Conservation (phyloP, 805 yeast species). For the Saccharomycopsis vini region DNA sequence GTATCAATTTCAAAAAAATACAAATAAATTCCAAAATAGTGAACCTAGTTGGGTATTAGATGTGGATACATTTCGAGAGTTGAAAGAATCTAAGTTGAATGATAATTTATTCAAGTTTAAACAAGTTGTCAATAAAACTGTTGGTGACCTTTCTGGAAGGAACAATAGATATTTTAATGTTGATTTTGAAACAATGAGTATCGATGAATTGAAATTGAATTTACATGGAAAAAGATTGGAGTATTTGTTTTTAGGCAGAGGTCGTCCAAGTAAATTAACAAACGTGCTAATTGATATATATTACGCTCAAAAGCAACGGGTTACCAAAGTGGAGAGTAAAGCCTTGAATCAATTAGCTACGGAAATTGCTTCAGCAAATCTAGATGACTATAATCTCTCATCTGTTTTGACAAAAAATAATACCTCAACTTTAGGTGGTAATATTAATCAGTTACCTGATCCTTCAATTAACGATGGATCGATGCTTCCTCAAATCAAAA, state of each 20-base stretch:
- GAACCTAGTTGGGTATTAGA: slow-evolving; percentile 17
- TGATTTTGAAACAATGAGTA: slow-evolving; percentile 28
- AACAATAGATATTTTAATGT: slow-evolving; percentile 26
- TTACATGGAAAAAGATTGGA: slow-evolving; percentile 27
- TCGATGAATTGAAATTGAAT: slow-evolving; percentile 25
- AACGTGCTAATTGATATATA: slow-evolving; percentile 33
- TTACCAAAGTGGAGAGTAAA: slow-evolving; percentile 4
- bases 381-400: too few relatives aligned
- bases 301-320: slow-evolving; percentile 20
- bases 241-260: slow-evolving; percentile 28
- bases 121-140: slow-evolving; percentile 62
- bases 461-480: too few relatives aligned
- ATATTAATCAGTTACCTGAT: too few relatives aligned
- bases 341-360: not conserved
- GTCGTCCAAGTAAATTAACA: slow-evolving; percentile 28
- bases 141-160: slow-evolving; percentile 46
- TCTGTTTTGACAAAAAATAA: too few relatives aligned
- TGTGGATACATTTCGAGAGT: slow-evolving; percentile 21
- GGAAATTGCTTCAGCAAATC: slow-evolving; percentile 1
- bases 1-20: slow-evolving; percentile 64
- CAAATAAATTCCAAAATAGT: slow-evolving; percentile 10
- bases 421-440: too few relatives aligned
- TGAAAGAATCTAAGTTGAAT: slow-evolving; percentile 35
- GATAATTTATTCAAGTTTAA: slow-evolving; percentile 43
- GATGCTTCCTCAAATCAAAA: too few relatives aligned